Evolutionary conservation across 106 monocot species (phyloP), one percentile per base, ranked within the genome.

Genomic region (Allium cepa): DNA sequence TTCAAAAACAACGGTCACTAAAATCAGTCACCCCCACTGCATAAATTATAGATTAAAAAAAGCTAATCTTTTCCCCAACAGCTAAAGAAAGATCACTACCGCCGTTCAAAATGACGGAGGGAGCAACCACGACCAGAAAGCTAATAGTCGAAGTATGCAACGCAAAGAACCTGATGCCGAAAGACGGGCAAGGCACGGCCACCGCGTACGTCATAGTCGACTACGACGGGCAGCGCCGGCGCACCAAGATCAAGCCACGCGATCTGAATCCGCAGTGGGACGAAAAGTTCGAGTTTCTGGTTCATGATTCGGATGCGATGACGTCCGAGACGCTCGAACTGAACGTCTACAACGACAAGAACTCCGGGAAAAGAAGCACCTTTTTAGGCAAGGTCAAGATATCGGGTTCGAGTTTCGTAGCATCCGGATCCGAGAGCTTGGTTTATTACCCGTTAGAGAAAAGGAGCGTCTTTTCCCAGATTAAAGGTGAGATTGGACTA

Each of bases 131-230:
- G 7, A 72, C 73, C 10, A 58, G 88, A 63, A 84, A 72, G 81
- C 66, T 91, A 27, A 72, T 85, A 45, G 94, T 94, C 70, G 90
- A 94, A 77, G 75, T 94, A 60, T 85, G 82, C 87, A 79, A 75
- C 70, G 94, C 90, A 17, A 57, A 76, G 75, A 94, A 94, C 57
- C 77, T 94, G 56, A 90, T 90, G 90, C 90, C 94, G 11, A 94
- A 94, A 80, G 94, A 94, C 74, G 94, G 94, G 26, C 94, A 90
- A 75, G 94, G 94, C 5, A 94, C 90, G 62, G 90, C 90, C 50
- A 87, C 80, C 80, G 90, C 94, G 16, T 94, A 90, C 80, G 90
- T 63, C 8, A 69, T 90, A 52, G 94, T 90, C 11, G 94, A 94
- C 79, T 94, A 80, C 82, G 90, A 94, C 68, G 90, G 90, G 17